Base-by-base conservation (phyloP, 345 rosid genomes). In the Hirschfeldia incana region DNA sequence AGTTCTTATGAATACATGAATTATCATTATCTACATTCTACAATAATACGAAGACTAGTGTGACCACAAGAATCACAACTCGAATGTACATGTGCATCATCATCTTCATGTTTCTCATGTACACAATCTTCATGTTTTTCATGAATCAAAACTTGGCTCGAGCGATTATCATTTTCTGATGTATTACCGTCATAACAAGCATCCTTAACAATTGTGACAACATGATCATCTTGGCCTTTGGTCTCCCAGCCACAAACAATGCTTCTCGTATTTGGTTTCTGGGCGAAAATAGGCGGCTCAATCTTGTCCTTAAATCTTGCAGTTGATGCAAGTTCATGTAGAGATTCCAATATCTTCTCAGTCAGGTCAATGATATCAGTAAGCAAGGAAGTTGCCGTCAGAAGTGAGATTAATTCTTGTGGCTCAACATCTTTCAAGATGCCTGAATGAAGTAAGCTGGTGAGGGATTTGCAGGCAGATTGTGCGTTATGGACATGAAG, bases 351-450 rank as follows among this genome's bases (percentile, higher is more conserved):
- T 26, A 91, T 84, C 49, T 77, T 82, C 58, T 91, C 87, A 1
- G 83, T 84, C 77, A 83, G 81, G 3, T 81, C 73, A 29, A 85
- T 88, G 34, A 88, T 79, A 12, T 91, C 92, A 16, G 79, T 83
- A 2, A 93, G 83, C 1, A 91, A 67, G 0, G 93, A 90, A 61
- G 87, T 85, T 4, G 88, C 85, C 0, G 93, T 86, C 30, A 81
- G 80, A 49, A 84, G 74, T 8, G 89, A 83, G 16, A 86, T 69
- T 28, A 85, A 16, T 60, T 85, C 82, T 28, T 81, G 78, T 0
- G 87, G 70, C 9, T 86, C 88, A 33, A 64, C 62, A 34, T 86
- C 87, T 34, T 90, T 75, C 84, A 86, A 83, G 65, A 77, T 29
- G 28, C 81, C 76, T 16, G 89, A 83, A 57, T 80, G 78, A 62